phyloP scores from a whole-genome alignment of 2,329 filamentous ascomycete genomes.

The Fusarium nurragi region DNA sequence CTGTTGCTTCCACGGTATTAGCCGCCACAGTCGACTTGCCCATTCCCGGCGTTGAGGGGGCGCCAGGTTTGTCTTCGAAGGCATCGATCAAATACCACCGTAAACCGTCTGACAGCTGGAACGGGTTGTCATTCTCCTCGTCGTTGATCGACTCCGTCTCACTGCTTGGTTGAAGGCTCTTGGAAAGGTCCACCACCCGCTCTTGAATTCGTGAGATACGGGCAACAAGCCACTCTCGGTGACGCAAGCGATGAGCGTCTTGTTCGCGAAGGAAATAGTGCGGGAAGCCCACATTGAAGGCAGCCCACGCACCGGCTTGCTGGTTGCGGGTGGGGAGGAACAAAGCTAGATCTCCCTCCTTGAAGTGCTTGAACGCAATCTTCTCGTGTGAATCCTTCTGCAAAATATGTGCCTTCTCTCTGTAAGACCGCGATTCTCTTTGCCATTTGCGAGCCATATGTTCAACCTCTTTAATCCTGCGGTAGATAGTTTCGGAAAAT shows the following conservation, averaged over 20 bases:
- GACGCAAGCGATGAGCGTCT: conserved; percentile 83
- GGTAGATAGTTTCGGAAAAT: conserved; percentile 86
- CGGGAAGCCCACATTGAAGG: conserved; percentile 96
- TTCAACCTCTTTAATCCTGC: conserved; percentile 92
- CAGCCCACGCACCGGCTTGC: conserved; percentile 93
- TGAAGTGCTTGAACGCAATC: conserved; percentile 95
- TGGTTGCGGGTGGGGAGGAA: conserved; percentile 96
- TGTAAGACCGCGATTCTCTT: conserved; percentile 84
- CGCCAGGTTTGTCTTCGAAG: conserved; percentile 88
- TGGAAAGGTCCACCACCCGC: conserved; percentile 90
- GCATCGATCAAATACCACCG: conserved; percentile 98
- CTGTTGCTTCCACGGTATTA: conserved; percentile 86
- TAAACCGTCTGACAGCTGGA: conserved; percentile 92
- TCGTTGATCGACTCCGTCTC: conserved; percentile 64
- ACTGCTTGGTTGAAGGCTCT: conserved; percentile 67
- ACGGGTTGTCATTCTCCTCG: conserved; percentile 93
- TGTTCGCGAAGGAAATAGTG: conserved; percentile 97
- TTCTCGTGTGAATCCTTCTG: conserved; percentile 93
- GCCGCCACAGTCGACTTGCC: conserved; percentile 92
- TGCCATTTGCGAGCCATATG: conserved; percentile 93
- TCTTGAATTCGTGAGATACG: conserved; percentile 92
- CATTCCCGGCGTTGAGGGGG: conserved; percentile 90
- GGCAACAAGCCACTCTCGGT: conserved; percentile 95
- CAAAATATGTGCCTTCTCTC: conserved; percentile 82
- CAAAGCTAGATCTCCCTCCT: conserved; percentile 92